Evolutionary conservation across 768 basidiomycete species (phyloP), one percentile per base, ranked within the genome.

Genomic region (Cyclocybe cylindracea): DNA sequence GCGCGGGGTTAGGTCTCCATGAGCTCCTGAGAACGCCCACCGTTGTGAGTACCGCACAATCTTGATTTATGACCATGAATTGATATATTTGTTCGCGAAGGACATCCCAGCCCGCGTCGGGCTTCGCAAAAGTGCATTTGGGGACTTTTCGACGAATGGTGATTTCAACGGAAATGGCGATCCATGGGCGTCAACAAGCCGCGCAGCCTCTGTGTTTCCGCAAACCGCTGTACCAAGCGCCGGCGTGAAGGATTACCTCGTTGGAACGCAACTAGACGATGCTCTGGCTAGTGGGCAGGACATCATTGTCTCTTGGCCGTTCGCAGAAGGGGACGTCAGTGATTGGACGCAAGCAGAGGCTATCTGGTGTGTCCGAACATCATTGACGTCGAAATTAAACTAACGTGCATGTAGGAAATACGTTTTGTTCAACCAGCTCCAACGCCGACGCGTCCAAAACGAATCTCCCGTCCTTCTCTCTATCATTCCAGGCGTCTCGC

Each of bases 271-370:
- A 49, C 78, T 95, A 1, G 91, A 94, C 60, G 89, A 93, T 54
- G 91, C 91, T 2, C 70, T 91, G 8, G 80, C 80, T 2, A 78
- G 82, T 2, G 89, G 84, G 3, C 85, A 91, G 51, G 88, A 92
- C 45, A 65, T 95, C 13, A 70, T 79, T 5, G 66, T 93, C 8
- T 91, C 83, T 31, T 92, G 89, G 89, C 94, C 94, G 2, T 90
- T 95, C 61, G 79, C 82, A 40, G 80, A 87, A 24, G 87, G 83
- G 3, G 79, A 83, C 59, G 73, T 95, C 51, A 76, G 71, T 11
- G 88, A 95, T 63, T 96, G 86, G 85, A 78, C 74, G 14, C 91
- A 92, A 57, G 89, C 91, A 13, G 94, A 96, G 66, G 94, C 92
- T 0, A 75, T 97, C 46, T 93, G 93, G 94, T 94, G 65, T 44